Base-by-base conservation (phyloP, 805 yeast genomes). In the Candida endomychidarum region DNA sequence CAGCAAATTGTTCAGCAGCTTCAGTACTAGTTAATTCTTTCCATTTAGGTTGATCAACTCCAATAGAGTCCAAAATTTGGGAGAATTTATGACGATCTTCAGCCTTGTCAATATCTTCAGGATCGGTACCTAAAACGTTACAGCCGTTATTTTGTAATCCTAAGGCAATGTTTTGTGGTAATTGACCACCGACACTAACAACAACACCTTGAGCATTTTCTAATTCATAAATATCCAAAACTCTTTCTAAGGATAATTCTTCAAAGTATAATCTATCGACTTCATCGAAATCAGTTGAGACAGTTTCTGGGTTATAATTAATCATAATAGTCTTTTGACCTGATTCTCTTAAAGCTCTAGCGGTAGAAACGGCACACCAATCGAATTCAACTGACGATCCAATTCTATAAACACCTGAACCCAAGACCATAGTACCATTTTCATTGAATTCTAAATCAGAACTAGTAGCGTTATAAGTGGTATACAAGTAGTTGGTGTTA, bases 61-160 rank as follows among this genome's bases (percentile, higher is more conserved):
- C 83, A 59, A 93, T 88, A 33, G 93, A 81, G 65, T 91, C 98
- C 59, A 93, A 76, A 56, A 91, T 91, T 38, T 88, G 83, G 15
- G 97, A 90, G 71, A 91, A 91, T 72, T 91, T 93, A 73, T 91
- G 96, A 73, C 99, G 88, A 68, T 93, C 96, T 74, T 91, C 99
- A 47, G 99, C 99, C 64, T 81, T 85, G 67, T 91, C 99, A 56
- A 91, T 91, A 61, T 88, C 95, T 61, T 80, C 83, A 38, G 99
- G 99, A 61, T 85, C 75, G 36, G 99, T 91, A 61, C 99, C 99
- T 47, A 93, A 74, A 33, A 91, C 87, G 43, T 83, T 81, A 53
- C 96, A 95, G 48, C 93, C 93, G 49, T 83, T 75, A 37, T 78
- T 63, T 69, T 87, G 95, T 53, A 91, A 74, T 44, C 76, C 67